Conservation (phyloP, 768 basidiomycete genomes). For the Mycena chlorophos region DNA sequence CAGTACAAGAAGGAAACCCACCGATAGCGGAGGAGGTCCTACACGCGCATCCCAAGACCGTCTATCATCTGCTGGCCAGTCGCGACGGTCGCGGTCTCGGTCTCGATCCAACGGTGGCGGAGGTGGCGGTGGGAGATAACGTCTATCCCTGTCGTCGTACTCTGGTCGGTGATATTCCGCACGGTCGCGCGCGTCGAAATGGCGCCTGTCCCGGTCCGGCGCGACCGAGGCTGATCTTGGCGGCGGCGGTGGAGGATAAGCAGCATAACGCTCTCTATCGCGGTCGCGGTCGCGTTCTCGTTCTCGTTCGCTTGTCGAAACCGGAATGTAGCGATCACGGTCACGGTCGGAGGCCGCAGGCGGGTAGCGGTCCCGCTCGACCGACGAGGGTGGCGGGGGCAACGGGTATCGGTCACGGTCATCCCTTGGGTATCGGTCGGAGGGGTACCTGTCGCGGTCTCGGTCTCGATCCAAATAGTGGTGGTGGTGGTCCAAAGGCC, state of each 20-base stretch:
- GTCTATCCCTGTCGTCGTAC: slow-evolving; percentile 10
- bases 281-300: slow-evolving; percentile 5
- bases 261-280: background rate
- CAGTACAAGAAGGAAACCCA: slow-evolving; percentile 7
- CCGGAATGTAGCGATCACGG: slow-evolving; percentile 12
- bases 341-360: no score
- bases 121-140: background rate
- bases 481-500: background rate
- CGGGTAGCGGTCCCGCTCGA: slow-evolving; percentile 5
- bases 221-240: slow-evolving; percentile 6
- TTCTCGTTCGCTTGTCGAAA: slow-evolving; percentile 10
- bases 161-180: slow-evolving; percentile 16
- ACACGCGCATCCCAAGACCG: background rate
- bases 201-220: slow-evolving; percentile 12
- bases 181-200: slow-evolving; percentile 13
- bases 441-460: slow-evolving; percentile 1
- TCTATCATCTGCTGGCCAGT: background rate
- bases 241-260: background rate
- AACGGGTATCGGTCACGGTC: slow-evolving; percentile 8
- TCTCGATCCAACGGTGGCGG: background rate
- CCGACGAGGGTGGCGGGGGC: background rate
- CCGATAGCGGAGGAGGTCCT: slow-evolving; percentile 3
- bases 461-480: background rate
- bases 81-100: slow-evolving; percentile 7
- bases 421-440: background rate